Evolutionary conservation across 2,329 filamentous ascomycete species (phyloP), one percentile per base, ranked within the genome.

Genomic region (Aspergillus sp.): DNA sequence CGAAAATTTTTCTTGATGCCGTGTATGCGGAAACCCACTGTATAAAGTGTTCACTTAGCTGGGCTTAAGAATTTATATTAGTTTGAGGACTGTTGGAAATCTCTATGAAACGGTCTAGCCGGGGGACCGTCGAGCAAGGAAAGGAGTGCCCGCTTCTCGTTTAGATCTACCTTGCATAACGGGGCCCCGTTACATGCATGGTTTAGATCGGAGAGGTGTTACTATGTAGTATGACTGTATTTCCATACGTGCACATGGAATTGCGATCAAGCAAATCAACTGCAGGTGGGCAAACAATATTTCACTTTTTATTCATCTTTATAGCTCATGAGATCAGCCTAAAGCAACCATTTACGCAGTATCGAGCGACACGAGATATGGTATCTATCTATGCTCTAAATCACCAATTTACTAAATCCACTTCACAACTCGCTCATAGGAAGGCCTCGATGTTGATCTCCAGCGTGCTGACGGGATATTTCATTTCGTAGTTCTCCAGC

Each of bases 381-480:
- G 39, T 23, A 57, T 61, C 45, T 52, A 59, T 55, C 56, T 58
- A 58, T 51, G 52, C 49, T 58, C 52, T 58, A 52, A 41, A 46
- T 37, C 35, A 19, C 21, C 24, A 35, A 23, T 15, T 35, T 21
- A 43, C 23, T 21, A 27, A 48, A 24, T 31, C 14, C n/a, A 39
- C 19, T 35, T 45, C 37, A 27, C 45, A 17, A 21, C 21, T 24
- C 49, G 9, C 66, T 73, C 64, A 96, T 78, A 97, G 81, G 83
- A 99, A 96, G 65, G 90, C 86, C 78, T 98, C 93, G 33, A 98
- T 85, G 77, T 98, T 96, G 73, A 99, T 84, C 81, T 99, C 95
- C 66, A 99, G 79, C 44, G 91, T 92, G 78, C 92, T 97, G 68
- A 96, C 92, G 43, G 95, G 93, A 81, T 93, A 91, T 84, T 86